Base-by-base conservation (phyloP, 352 stramenopile species). In the Pythium scleroteichum region DNA sequence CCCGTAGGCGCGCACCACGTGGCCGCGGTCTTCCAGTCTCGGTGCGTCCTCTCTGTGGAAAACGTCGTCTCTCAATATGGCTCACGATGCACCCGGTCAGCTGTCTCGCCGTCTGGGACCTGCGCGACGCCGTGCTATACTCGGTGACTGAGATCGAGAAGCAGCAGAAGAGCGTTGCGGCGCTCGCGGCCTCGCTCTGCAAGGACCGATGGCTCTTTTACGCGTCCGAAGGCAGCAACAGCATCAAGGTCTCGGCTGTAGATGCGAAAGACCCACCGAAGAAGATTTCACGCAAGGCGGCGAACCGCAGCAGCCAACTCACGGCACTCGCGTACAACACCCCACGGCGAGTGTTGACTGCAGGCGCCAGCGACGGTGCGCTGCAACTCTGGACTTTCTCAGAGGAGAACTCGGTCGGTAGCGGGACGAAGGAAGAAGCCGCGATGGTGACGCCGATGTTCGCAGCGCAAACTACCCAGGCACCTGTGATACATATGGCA, bases 271-370 rank as follows among this genome's bases (percentile, higher is more conserved):
- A 85, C 24, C 62, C 71, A 50, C 72, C 73, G 9, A 86, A 87
- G 54, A 89, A 92, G 64, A 88, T 94, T 29, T 72, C 79, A 3
- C 82, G 85, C 35, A 92, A 92, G 53, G 79, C 71, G 19, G 62
- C 76, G 23, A 82, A 79, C 55, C 78, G 82, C 45, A 88, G 66
- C 54, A 77, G 68, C 45, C 75, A 81, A 3, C 59, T 90, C 33
- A 67, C 72, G 19, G 71, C 62, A 9, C 62, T 94, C 9, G 69
- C 82, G 24, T 94, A 88, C 62, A 66, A 76, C 22, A 87, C 82
- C 0, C 19, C 71, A 19, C 56, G 68, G 0, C 75, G 73, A 17
- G 64, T 86, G n/a, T 68, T 94, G 12, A 79, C 62, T 9, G 88
- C 72, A 2, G 85, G 85, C 5, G 81, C 73, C 8, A 82, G 75